Evolutionary conservation across 352 stramenopile species (phyloP), one percentile per base, ranked within the genome.

Genomic region (Pythium plurisporium): DNA sequence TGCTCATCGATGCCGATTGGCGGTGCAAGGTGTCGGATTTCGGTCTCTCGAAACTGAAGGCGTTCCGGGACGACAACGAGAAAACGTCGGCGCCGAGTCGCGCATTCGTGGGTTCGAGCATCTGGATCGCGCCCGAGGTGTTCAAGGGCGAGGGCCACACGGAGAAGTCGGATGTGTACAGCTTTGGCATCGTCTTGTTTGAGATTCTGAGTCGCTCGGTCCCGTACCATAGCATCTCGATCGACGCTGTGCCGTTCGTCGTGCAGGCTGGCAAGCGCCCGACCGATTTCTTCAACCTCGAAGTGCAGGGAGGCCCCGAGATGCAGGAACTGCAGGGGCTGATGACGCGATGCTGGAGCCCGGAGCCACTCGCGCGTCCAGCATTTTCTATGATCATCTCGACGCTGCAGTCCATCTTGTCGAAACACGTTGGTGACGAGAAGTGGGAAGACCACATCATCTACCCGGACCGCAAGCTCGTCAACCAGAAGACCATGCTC

Each of bases 51-150:
- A 86, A 88, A 50, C 74, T 96, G 36, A 94, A 94, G 51, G 81
- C 80, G 11, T 89, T 91, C 49, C 70, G 79, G 20, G 79, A 88
- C 12, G 67, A 83, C 42, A 69, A 61, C n/a, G 70, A 87, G 2
- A 74, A 69, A 19, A 53, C 55, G 3, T 58, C 52, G 19, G 36
- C 67, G 15, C 65, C 64, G 2, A 79, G 58, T 7, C 81, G 81
- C 2, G 66, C 78, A 5, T 92, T 94, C 41, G 65, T 89, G n/a
- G 88, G 87, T 33, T 96, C 88, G 4, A 93, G 79, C 44, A 81
- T 96, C 41, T 97, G 89, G 89, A 96, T 96, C 65, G 86, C 89
- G 1, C 88, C 89, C 0, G 86, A 97, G 54, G 77, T 97, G 11
- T 96, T 96, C 62, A 90, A 89, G 48, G 89, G 88, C 15, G 72